Conservation (phyloP, 108 stramenopile genomes). For the Pinguiococcus pyrenoidosus region DNA sequence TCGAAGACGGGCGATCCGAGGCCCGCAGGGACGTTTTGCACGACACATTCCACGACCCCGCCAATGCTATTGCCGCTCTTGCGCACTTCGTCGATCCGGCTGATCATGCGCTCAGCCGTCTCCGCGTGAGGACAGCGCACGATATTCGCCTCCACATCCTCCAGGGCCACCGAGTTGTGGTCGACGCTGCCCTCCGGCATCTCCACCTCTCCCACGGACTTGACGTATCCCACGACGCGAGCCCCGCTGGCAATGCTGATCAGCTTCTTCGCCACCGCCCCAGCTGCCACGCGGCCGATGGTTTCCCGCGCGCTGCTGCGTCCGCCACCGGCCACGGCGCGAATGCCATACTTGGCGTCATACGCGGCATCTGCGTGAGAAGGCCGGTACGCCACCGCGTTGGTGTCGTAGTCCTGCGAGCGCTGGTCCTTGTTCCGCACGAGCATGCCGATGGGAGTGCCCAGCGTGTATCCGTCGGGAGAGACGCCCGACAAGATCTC, state of each 20-base stretch:
- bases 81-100: conserved; percentile 79
- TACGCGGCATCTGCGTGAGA: conserved; percentile 95
- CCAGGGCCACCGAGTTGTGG: conserved; percentile 68
- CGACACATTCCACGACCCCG: conserved; percentile 88
- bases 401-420: conserved; percentile 69
- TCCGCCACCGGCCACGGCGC: conserved; percentile 92
- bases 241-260: conserved; percentile 64
- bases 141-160: conserved; percentile 86
- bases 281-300: conserved; percentile 96
- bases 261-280: conserved; percentile 87
- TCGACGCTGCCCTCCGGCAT: conserved; percentile 22
- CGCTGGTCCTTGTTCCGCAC: conserved; percentile 87
- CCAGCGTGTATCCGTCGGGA: conserved; percentile 64
- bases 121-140: conserved; percentile 77
- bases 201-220: conserved; percentile 12
- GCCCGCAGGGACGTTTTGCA: conserved; percentile 75
- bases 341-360: conserved; percentile 95
- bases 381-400: conserved; percentile 66
- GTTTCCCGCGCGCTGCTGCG: conserved; percentile 88
- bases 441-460: conserved; percentile 89
- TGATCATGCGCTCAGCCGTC: conserved; percentile 72
- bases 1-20: conserved; percentile 93
- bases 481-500: conserved; percentile 83
- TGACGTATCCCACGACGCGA: conserved; percentile 82
- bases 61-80: conserved; percentile 73